Evolutionary conservation across 1,139 yeast species (phyloP).

Genomic region (Kodamaea fungicola): DNA sequence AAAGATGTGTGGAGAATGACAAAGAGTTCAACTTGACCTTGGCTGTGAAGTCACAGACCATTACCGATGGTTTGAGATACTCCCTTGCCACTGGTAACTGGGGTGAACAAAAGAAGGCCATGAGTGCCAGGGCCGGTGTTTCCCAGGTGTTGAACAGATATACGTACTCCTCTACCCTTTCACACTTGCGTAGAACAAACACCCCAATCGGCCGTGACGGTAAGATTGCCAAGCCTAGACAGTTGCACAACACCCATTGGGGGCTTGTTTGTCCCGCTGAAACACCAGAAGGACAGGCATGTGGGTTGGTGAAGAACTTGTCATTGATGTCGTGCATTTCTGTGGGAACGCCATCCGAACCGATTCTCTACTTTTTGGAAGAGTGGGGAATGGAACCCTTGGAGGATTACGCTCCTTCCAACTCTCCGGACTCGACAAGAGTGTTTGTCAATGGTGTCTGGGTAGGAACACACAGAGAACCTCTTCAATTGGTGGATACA

Average conservation of each 20-base stretch:
- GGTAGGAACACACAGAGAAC: conserved; percentile 98
- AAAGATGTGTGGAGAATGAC: conserved; percentile 96
- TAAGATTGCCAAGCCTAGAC: conserved; percentile 97
- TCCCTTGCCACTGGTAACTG: conserved; percentile 99
- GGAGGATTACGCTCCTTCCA: conserved; percentile 93
- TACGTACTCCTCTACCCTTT: conserved; percentile 93
- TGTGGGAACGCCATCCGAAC: conserved; percentile 96
- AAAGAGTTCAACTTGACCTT: conserved; percentile 93
- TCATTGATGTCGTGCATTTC: conserved; percentile 97
- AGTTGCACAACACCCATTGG: conserved; percentile 98
- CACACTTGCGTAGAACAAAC: conserved; percentile 97
- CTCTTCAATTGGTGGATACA: conserved; percentile 84
- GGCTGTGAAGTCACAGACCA: conserved; percentile 95
- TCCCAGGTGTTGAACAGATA: conserved; percentile 97
- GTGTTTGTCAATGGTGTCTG: conserved; percentile 98
- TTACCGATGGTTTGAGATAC: conserved; percentile 95
- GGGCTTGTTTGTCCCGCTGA: conserved; percentile 99
- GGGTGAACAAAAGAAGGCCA: conserved; percentile 99
- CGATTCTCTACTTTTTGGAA: conserved; percentile 86
- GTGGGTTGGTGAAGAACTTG: conserved; percentile 96
- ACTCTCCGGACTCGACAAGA: conserved; percentile 87
- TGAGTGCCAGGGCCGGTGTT: conserved; percentile 99
- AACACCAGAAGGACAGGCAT: conserved; percentile 99
- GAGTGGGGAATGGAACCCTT: conserved; percentile 99
- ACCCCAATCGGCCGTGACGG: conserved; percentile 99